Evolutionary conservation across 257 asterid genomes (phyloP), one percentile per base, ranked within the genome.

Genomic region (Henckelia pumila): DNA sequence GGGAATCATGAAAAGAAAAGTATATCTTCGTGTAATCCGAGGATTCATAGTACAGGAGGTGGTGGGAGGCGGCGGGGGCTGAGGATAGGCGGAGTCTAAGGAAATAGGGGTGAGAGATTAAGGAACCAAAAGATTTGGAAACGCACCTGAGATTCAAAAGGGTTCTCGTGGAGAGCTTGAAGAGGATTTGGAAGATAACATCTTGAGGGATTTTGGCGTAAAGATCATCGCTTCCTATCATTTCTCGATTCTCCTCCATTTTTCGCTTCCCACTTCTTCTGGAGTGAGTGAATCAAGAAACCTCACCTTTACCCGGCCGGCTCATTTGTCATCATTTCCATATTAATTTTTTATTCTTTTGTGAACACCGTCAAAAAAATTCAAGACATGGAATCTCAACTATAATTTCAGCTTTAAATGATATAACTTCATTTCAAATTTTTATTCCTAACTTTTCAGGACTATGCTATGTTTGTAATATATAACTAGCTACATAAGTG

Each of bases 1-100:
- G 2, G 10, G 76, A 69, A 8, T 21, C 52, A 2, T 63, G 77
- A 8, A 75, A 77, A 0, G 85, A 75, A 76, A 77, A 75, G 79
- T 69, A 66, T 9, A 56, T 30, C 5, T 56, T 67, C 1, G 71
- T 59, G 75, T 75, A 81, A 50, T 81, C 85, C 59, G 79, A 61
- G 77, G 83, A 81, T 68, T 81, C 85, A 53, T 77, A 78, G 79
- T 77, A 68, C 52, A 81, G n/a, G 68, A 81, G 66, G 76, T 69
- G 79, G 73, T 44, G 77, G 69, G 35, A 1, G 71, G 71, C 67
- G 60, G 30, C 49, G 67, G 73, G 0, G 67, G 58, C 16, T 73
- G 77, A 35, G 71, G 69, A 56, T 69, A 78, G 56, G 66, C 70
- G 83, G 75, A 72, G 75, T 25, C 66, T 72, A 62, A 81, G 64